Evolutionary conservation across 306 rosid species (phyloP), one percentile per base, ranked within the genome.

Genomic region (Citrullus mucosospermus): DNA sequence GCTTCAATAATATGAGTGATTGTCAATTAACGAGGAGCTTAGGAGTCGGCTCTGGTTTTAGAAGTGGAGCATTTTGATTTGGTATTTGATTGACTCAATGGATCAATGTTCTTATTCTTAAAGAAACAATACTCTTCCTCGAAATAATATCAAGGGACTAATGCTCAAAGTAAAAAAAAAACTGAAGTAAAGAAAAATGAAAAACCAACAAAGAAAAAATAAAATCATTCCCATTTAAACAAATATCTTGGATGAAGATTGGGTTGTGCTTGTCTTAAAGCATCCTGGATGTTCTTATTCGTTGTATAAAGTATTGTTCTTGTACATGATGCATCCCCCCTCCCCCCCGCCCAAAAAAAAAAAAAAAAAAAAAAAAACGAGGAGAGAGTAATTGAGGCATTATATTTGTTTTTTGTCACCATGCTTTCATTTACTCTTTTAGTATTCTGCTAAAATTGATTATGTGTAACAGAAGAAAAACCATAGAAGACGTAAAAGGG

Each of bases 401-500:
- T 22, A 22, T 22, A 22, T 22, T 22, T 22, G 22, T 44, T 44
- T 44, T 15, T 15, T 51, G 17, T 14, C 55, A 51, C 6, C 6
- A 51, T 51, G 18, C 55, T 4, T 51, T 51, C 56, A 15, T 53
- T 53, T 6, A 14, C n/a, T 53, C 57, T 53, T 53, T 53, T 53
- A 53, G 50, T 18, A 4, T 28, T 60, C 3, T 25, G 8, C 67
- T 60, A 25, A 28, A 60, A 9, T 63, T 63, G 43, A 32, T 4
- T 77, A 56, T 78, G 10, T 72, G 51, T 63, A 55, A 22, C 86
- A 80, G 86, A 85, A 86, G 77, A 89, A 82, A 83, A 48, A 12
- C 53, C 88, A 73, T 25, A 79, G 90, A 71, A 89, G 96, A 46
- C 88, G 91, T 9, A 89, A 87, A 84, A 91, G 82, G 82, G 82